These are phyloP conservation scores for Eimeria zaria DNA, from an alignment of 169 alveolate genomes.

Conservation along the genomic window DNA sequence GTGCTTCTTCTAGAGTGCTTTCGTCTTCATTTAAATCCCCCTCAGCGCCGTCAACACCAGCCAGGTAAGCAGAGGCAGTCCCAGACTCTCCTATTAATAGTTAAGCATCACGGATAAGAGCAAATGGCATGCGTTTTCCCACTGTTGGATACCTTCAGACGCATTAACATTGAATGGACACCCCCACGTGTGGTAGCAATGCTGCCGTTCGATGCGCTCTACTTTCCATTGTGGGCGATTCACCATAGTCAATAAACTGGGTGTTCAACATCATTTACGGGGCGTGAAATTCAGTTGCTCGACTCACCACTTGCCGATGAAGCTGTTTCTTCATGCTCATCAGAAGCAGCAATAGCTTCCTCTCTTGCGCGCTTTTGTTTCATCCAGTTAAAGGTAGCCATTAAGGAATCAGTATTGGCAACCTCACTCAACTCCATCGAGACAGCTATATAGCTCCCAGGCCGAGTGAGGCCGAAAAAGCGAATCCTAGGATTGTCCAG, in stretches of 20 bases:
- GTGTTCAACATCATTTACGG: background rate
- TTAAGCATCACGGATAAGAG: background rate
- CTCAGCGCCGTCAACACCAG: background rate
- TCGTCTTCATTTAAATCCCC: conserved; percentile 12
- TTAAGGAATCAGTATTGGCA: conserved; percentile 33
- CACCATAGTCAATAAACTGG: background rate
- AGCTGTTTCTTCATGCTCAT: background rate
- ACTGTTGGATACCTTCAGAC: background rate
- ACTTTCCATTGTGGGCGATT: background rate
- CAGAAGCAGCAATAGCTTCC: background rate
- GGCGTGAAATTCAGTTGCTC: background rate
- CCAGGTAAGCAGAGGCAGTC: background rate
- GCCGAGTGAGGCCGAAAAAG: conserved; percentile 53
- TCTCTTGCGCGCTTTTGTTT: conserved; percentile 4
- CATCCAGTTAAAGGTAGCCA: conserved; percentile 33
- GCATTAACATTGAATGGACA: background rate
- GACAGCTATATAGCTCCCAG: conserved; percentile 53
- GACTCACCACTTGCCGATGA: background rate
- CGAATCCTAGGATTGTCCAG: conserved; percentile 41
- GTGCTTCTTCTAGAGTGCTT: background rate
- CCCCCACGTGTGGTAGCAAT: too few species aligned
- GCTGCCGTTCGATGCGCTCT: background rate
- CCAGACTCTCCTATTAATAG: background rate
- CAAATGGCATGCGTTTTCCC: background rate
- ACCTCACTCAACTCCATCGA: conserved; percentile 32